Evolutionary conservation across 2,329 filamentous ascomycete species (phyloP).

Genomic region (Diplodia seriata): DNA sequence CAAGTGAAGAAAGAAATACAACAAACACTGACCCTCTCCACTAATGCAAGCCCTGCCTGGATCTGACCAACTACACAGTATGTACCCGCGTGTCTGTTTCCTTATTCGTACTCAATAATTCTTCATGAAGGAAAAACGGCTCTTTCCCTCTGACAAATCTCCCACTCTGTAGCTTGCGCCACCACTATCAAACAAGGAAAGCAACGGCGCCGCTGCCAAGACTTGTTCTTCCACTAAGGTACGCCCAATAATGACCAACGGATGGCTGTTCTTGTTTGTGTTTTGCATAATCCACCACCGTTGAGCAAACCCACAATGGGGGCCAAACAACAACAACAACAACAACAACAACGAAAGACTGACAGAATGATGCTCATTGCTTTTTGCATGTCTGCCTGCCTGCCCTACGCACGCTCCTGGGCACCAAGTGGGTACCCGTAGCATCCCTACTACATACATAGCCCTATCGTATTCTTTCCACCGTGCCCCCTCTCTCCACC

Average conservation of each 20-base stretch:
- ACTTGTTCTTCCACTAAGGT: not conserved
- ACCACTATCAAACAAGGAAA: not conserved
- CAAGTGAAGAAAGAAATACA: not conserved
- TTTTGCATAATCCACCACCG: no score
- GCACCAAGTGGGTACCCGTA: not conserved
- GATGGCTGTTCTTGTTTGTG: no score
- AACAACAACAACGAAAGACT: no score
- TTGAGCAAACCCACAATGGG: no score
- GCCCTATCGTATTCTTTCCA: not conserved
- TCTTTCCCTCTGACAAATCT: not conserved
- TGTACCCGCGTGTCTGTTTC: not conserved
- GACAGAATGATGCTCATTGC: no score
- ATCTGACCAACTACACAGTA: not conserved
- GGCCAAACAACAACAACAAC: no score
- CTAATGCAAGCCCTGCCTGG: not conserved
- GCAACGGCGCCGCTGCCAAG: not conserved
- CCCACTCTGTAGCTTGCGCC: not conserved
- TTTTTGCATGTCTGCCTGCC: not conserved
- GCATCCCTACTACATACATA: not conserved
- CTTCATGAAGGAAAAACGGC: not conserved
- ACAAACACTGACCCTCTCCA: not conserved
- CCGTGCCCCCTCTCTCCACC: no score
- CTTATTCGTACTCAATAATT: not conserved
- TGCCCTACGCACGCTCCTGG: constrained; percentile 1
- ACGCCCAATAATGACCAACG: no score